These are phyloP conservation scores for Hypoxylon lenormandii DNA, from an alignment of 495 filamentous ascomycete species.

Conservation along the genomic window DNA sequence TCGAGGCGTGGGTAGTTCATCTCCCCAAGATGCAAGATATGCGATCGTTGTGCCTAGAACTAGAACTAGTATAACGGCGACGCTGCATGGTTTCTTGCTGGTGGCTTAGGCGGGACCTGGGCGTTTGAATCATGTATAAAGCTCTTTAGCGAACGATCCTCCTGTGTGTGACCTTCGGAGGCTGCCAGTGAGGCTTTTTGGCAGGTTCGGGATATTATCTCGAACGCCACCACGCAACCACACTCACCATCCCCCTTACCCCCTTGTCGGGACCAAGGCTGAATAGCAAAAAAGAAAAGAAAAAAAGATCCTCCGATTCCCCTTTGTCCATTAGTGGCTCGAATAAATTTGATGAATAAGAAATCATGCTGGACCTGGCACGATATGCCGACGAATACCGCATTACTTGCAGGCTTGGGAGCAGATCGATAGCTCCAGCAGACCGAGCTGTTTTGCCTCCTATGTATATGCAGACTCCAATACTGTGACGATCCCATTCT, in stretches of 20 bases:
- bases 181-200: slow-evolving; percentile 28
- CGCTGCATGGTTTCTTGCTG: neutral
- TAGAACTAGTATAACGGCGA: neutral
- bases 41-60: neutral
- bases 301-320: slow-evolving; percentile 12
- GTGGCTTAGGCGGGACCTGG: slow-evolving; percentile 18
- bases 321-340: slow-evolving; percentile 13
- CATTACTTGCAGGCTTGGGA: slow-evolving; percentile 24
- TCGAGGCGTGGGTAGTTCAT: neutral
- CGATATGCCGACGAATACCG: slow-evolving; percentile 37
- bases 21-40: neutral
- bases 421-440: neutral
- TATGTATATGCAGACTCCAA: neutral
- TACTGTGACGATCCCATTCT: slow-evolving; percentile 2
- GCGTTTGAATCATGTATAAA: slow-evolving; percentile 13
- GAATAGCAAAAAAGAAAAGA: too few species aligned
- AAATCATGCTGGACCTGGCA: slow-evolving; percentile 13
- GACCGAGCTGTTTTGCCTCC: too few species aligned
- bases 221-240: neutral
- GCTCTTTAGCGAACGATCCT: slow-evolving; percentile 23
- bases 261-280: slow-evolving; percentile 23
- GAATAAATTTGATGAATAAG: neutral
- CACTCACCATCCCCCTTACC: too few species aligned
- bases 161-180: slow-evolving; percentile 26
- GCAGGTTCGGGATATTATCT: slow-evolving; percentile 21